Base-by-base conservation (phyloP, 805 yeast genomes). In the Candida silvicultrix region DNA sequence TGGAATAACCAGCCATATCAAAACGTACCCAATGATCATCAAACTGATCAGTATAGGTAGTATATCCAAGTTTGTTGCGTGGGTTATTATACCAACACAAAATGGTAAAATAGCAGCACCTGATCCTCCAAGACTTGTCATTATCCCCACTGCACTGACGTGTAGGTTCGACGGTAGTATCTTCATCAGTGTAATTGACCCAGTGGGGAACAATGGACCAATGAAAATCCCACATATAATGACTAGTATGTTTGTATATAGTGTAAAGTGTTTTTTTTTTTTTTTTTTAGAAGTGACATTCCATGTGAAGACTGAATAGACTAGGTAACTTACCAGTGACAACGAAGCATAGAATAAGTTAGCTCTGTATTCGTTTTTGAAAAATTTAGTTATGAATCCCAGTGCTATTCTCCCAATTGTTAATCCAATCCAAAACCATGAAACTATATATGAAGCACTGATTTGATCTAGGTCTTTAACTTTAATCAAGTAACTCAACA, bases 71-170 rank as follows among this genome's bases (percentile, higher is more conserved):
- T 64, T 63, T 1, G 60, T 41, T 21, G 45, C n/a, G 28, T 62
- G 61, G 7, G 64, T 51, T 0, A 59, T 28, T 2, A 59, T 47
- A 9, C 95, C 95, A 34, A 82, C 71, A 2, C 78, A 44, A 50
- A 80, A 83, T 1, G 95, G 94, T 7, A 86, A 50, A 0, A 78
- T 71, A 0, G 95, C 92, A n/a, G 85, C 85, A 1, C 95, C 96
- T 15, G 83, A 78, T 3, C 94, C 90, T 7, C 95, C 95, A 49
- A 86, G 59, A 0, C 94, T 89, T 46, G 89, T 81, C 19, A 84
- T 78, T 45, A 85, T 69, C 0, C 95, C 90, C 9, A 88, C 73
- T 1, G 89, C 90, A 16, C 78, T 64, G 10, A 85, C 76, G 44
- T 84, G 85, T 44, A 75, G 65, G 37, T 70, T 71, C 23, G 66